These are phyloP conservation scores for Plasmodium gallinaceum DNA, from an alignment of 169 alveolate genomes.

Conservation along the genomic window DNA sequence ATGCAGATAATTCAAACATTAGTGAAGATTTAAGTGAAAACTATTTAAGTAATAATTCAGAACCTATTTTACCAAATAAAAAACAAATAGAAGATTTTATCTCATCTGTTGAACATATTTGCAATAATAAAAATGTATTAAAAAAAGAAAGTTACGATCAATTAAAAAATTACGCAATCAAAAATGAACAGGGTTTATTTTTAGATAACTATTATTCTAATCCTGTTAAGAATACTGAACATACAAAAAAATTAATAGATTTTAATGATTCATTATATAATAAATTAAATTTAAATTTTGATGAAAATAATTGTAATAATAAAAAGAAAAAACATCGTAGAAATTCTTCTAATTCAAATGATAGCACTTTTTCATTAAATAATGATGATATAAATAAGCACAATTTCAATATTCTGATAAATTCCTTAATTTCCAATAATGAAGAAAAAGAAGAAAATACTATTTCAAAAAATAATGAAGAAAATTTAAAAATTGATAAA, in stretches of 20 bases:
- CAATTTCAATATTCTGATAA: not conserved
- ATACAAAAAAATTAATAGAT: no score
- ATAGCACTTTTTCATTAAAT: not conserved
- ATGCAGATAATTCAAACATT: not conserved
- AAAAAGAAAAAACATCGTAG: not conserved
- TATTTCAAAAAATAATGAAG: not conserved
- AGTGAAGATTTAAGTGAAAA: not conserved
- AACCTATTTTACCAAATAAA: conserved; percentile 28
- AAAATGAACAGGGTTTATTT: no score
- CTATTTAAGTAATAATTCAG: not conserved
- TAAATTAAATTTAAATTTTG: no score
- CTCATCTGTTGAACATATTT: not conserved
- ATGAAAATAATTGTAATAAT: not conserved
- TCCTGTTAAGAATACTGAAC: no score
- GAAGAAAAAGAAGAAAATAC: not conserved
- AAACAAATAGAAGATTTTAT: conserved; percentile 20
- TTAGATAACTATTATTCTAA: no score
- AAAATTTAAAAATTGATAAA: not conserved
- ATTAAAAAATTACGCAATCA: no score
- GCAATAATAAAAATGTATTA: not conserved
- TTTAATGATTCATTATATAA: no score
- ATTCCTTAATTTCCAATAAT: not conserved
- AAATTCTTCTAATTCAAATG: not conserved
- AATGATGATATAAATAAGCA: conserved; percentile 3
- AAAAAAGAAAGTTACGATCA: no score